phyloP scores from a whole-genome alignment of 495 filamentous ascomycete species.

The Aspergillus sparsus region DNA sequence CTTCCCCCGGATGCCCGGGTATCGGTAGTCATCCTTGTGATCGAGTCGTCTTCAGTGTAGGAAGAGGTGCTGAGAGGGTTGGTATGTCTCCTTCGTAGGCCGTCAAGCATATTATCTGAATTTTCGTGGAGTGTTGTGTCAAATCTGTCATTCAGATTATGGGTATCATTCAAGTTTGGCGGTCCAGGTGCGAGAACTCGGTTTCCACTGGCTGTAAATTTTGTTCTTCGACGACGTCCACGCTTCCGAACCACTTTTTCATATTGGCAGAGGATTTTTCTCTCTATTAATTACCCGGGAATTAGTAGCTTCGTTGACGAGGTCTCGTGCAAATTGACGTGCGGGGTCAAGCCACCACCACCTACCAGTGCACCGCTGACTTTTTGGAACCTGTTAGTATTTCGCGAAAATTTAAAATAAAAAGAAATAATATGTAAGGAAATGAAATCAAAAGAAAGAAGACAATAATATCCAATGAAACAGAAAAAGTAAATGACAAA shows the following conservation, averaged over 20 bases:
- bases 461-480: neutral
- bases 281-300: neutral
- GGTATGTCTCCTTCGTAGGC: conserved; percentile 3
- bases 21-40: neutral
- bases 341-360: conserved; percentile 15
- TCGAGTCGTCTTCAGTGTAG: conserved; percentile 16
- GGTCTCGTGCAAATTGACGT: neutral
- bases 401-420: neutral
- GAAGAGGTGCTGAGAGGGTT: conserved; percentile 13
- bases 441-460: neutral
- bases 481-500: neutral
- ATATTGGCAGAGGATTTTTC: conserved; percentile 12
- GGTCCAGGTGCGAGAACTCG: conserved; percentile 13
- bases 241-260: conserved; percentile 15
- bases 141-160: neutral
- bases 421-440: neutral
- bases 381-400: neutral
- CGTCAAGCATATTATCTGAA: neutral
- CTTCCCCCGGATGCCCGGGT: neutral
- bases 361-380: conserved; percentile 14
- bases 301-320: neutral
- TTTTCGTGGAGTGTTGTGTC: neutral
- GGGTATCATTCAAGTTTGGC: neutral
- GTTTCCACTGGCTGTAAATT: conserved; percentile 3
- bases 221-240: conserved; percentile 14